Base-by-base conservation (phyloP, 1,284 basidiomycete species). In the Sporisorium exsertum region DNA sequence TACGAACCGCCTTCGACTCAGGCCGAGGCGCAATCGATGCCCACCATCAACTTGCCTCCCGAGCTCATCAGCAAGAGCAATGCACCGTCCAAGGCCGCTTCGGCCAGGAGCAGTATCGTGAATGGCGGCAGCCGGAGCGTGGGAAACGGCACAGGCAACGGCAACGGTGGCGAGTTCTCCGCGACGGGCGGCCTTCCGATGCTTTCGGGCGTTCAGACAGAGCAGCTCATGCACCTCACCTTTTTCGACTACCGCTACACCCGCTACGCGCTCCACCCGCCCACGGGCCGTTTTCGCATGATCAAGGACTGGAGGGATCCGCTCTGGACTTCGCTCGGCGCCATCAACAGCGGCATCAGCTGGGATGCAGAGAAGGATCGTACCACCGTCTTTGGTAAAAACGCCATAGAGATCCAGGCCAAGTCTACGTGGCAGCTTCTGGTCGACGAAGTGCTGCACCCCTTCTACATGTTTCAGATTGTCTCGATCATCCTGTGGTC, bases 401-500 rank as follows among this genome's bases (percentile, higher is more conserved):
- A 99, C 83, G 88, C 92, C 57, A 93, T 99, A 72, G 94, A 99
- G 80, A 93, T 99, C 57, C 91, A 93, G 79, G 93, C 91, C 16
- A 97, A 97, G 86, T 92, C 93, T 0, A 90, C 92, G 1, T 76
- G 91, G n/a, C 88, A 90, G 26, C 89, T 99, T 2, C 88, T 99
- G 9, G 87, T 98, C 45, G 95, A 99, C 80, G 97, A 71, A 58
- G 70, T 79, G 54, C 70, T 75, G 49, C 67, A 67, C 49, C 68
- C 60, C n/a, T 64, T 71, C 57, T 76, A 72, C 78, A 92, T 99
- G 63, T 99, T 99, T 86, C 97, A 99, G 89, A 92, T 99, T 77
- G 95, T 95, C 53, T 97, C 94, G 72, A 93, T 99, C 78, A 87
- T 94, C 26, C 87, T 99, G 12, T 99, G 97, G 97, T 92, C 92